phyloP scores from a whole-genome alignment of 768 basidiomycete genomes.

The Calocybe indica region DNA sequence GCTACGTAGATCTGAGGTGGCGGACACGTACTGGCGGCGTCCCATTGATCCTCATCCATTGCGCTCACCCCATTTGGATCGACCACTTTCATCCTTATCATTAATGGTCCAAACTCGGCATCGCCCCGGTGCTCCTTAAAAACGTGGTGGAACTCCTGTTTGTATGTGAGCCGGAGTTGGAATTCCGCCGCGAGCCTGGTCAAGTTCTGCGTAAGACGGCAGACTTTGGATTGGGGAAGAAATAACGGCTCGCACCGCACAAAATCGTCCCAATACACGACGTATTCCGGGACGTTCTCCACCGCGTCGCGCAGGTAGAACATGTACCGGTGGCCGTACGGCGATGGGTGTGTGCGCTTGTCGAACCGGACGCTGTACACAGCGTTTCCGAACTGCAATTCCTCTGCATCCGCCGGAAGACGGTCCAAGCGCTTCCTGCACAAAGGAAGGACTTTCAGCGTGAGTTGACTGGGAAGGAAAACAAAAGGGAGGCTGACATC shows the following conservation, averaged over 20 bases:
- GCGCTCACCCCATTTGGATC: conserved; percentile 82
- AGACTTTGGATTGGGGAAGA: not conserved
- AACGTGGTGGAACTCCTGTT: conserved; percentile 85
- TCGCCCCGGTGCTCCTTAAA: conserved; percentile 76
- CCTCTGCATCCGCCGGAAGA: conserved; percentile 57
- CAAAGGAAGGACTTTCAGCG: conserved; percentile 2
- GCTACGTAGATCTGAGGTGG: not conserved
- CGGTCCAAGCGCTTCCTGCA: conserved; percentile 62
- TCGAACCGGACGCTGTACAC: conserved; percentile 90
- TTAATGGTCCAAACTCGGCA: conserved; percentile 71
- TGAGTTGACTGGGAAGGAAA: conserved; percentile 4
- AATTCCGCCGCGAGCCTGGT: conserved; percentile 80
- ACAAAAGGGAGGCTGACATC: conserved; percentile 49
- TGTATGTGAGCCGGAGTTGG: conserved; percentile 66
- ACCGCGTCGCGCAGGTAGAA: conserved; percentile 95
- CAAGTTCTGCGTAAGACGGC: not conserved
- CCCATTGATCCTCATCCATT: conserved; percentile 96
- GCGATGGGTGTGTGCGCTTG: conserved; percentile 49
- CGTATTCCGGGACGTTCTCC: conserved; percentile 95
- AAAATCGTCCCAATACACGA: conserved; percentile 95
- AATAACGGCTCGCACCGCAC: conserved; percentile 64
- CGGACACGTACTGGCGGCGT: conserved; percentile 82
- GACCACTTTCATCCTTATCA: conserved; percentile 90
- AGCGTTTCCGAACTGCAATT: conserved; percentile 82
- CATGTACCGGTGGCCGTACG: conserved; percentile 89